A percentile compares a stretch with the other conserved stretches of the same genome.
phyloP scores from a whole-genome alignment of 345 rosid genomes.

The Corchorus olitorius region DNA sequence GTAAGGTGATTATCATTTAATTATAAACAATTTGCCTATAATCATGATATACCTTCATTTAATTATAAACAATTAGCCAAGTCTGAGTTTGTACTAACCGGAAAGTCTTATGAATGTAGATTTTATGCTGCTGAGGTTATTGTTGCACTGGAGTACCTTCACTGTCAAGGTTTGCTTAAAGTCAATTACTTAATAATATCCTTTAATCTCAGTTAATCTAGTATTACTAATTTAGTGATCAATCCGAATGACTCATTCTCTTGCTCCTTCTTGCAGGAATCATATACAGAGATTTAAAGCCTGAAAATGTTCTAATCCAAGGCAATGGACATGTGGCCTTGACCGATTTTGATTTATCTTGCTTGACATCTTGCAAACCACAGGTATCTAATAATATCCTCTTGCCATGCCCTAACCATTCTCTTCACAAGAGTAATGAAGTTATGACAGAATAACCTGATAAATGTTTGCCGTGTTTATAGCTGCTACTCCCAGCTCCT shows the following conservation, averaged over 20 bases:
- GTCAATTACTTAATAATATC: neutral
- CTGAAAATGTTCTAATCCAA: conserved; percentile 86
- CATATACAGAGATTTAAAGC: conserved; percentile 89
- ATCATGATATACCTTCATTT: neutral
- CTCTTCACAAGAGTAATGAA: neutral
- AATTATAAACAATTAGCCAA: neutral
- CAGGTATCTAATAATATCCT: conserved; percentile 47
- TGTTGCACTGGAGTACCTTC: conserved; percentile 93
- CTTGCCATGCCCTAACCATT: neutral
- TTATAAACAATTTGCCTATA: neutral
- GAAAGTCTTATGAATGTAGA: conserved; percentile 38
- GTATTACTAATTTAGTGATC: neutral
- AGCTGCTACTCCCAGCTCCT: conserved; percentile 67
- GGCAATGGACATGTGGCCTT: conserved; percentile 74
- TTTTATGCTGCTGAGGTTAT: conserved; percentile 90
- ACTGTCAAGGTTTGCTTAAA: conserved; percentile 74
- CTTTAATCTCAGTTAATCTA: neutral
- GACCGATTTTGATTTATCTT: conserved; percentile 92
- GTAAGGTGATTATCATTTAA: conserved; percentile 51
- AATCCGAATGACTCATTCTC: neutral
- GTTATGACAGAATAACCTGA: conserved; percentile 12
- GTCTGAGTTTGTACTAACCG: conserved; percentile 11
- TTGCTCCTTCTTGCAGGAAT: conserved; percentile 50
- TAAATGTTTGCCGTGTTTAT: conserved; percentile 17
- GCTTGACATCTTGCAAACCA: conserved; percentile 92